Evolutionary conservation across 192 early-diverging fungal genomes (phyloP).

Genomic region (Rhizophagus sp.): DNA sequence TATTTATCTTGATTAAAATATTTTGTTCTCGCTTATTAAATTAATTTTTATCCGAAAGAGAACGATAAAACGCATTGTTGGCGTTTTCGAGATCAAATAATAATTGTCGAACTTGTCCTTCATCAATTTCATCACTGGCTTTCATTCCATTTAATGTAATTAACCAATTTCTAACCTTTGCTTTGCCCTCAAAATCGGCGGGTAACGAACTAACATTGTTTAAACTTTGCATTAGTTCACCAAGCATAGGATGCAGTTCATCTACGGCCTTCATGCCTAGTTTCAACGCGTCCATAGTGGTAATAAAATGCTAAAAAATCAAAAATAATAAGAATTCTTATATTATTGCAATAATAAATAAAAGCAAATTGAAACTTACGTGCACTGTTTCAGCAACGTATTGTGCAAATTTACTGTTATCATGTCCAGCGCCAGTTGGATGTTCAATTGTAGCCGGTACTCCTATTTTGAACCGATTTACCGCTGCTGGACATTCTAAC

Average conservation of each 20-base stretch:
- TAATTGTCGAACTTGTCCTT: slow-evolving; percentile 88
- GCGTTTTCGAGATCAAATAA: slow-evolving; percentile 88
- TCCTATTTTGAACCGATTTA: slow-evolving; percentile 87
- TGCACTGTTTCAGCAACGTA: slow-evolving; percentile 77
- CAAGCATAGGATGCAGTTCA: slow-evolving; percentile 84
- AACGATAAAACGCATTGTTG: slow-evolving; percentile 65
- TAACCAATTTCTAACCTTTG: slow-evolving; percentile 85
- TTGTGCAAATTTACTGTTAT: slow-evolving; percentile 66
- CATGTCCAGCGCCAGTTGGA: slow-evolving; percentile 52
- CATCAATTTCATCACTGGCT: slow-evolving; percentile 83
- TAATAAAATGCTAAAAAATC: slow-evolving; percentile 77
- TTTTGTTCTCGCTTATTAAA: neutral
- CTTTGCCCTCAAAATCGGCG: slow-evolving; percentile 77
- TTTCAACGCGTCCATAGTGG: slow-evolving; percentile 85
- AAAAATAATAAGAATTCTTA: neutral
- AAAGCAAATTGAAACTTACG: slow-evolving; percentile 33
- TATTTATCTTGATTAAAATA: neutral
- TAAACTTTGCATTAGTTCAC: slow-evolving; percentile 83
- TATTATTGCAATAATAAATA: neutral
- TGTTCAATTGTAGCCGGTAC: slow-evolving; percentile 96
- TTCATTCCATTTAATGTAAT: slow-evolving; percentile 91
- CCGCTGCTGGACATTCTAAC: slow-evolving; percentile 84
- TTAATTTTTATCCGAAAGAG: slow-evolving; percentile 28
- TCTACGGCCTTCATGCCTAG: slow-evolving; percentile 85
- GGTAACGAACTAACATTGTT: slow-evolving; percentile 81